These are phyloP conservation scores for Dentipellis sp. DNA, from an alignment of 768 basidiomycete genomes.

Conservation along the genomic window DNA sequence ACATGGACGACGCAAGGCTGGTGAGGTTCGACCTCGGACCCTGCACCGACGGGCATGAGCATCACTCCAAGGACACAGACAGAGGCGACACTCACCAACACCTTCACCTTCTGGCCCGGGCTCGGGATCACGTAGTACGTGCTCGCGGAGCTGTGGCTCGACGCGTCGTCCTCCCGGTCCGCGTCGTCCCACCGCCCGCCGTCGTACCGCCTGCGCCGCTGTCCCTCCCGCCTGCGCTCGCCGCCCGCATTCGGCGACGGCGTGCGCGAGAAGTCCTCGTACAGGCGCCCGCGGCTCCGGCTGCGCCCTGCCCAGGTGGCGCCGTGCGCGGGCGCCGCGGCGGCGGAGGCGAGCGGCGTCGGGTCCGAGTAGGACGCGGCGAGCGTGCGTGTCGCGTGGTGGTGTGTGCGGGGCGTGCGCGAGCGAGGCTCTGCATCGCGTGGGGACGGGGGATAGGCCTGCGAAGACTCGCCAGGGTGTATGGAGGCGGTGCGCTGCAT, in stretches of 20 bases:
- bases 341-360: constrained; percentile 6
- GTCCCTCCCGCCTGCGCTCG: not conserved
- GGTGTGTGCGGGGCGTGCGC: not conserved
- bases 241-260: constrained; percentile 6
- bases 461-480: not conserved
- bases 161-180: constrained; percentile 21
- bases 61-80: not conserved
- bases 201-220: not conserved
- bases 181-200: not conserved
- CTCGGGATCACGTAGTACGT: constrained; percentile 70
- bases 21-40: constrained; percentile 5
- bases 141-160: constrained; percentile 50
- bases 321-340: not conserved
- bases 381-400: constrained; percentile 3
- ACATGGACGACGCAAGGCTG: constrained; percentile 8
- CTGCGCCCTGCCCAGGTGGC: not conserved
- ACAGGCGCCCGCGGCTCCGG: constrained; percentile 5
- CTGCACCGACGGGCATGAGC: not conserved
- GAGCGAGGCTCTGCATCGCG: not conserved
- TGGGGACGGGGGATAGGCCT: not conserved
- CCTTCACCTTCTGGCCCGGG: constrained; percentile 66
- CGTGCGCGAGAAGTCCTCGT: constrained; percentile 11
- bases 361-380: constrained; percentile 13
- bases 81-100: constrained; percentile 49
- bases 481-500: constrained; percentile 1